Percentiles rank a stretch among this genome's conserved stretches.
phyloP scores from a whole-genome alignment of 495 filamentous ascomycete species.

The Podospora bellae-mahoneyi region DNA sequence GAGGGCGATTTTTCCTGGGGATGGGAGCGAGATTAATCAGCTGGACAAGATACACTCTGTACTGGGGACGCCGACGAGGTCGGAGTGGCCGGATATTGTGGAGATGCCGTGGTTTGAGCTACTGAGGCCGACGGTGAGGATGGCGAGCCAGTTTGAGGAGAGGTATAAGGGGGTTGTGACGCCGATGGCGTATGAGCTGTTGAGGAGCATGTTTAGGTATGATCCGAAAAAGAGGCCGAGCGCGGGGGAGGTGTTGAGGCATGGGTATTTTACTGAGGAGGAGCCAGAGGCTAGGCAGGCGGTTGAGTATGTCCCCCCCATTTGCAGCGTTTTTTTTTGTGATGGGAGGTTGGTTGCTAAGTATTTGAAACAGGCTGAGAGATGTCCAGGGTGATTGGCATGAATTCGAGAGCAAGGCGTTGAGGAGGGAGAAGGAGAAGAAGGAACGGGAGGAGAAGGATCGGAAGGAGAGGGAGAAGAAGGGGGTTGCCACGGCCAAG shows the following conservation, averaged over 20 bases:
- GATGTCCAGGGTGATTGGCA: conserved; percentile 95
- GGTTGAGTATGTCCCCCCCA: conserved; percentile 62
- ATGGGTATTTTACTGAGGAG: conserved; percentile 84
- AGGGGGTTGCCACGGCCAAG: conserved; percentile 30
- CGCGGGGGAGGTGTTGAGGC: conserved; percentile 79
- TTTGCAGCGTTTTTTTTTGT: background rate
- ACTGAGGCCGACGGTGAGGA: conserved; percentile 69
- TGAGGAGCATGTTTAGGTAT: conserved; percentile 77
- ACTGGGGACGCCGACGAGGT: conserved; percentile 81
- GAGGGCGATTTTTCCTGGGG: conserved; percentile 92
- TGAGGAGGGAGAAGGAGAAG: conserved; percentile 84
- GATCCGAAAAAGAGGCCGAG: conserved; percentile 83
- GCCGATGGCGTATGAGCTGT: conserved; percentile 76
- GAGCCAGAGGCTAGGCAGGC: conserved; percentile 76
- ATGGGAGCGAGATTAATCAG: conserved; percentile 91
- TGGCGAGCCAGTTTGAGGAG: conserved; percentile 75
- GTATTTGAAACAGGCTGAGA: conserved; percentile 56
- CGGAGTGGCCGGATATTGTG: conserved; percentile 80
- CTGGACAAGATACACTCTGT: conserved; percentile 91
- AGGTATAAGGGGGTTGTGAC: conserved; percentile 72
- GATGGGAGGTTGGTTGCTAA: conserved; percentile 17
- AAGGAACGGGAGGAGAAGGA: conserved; percentile 66
- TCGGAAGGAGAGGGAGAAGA: conserved; percentile 24
- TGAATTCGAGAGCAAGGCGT: conserved; percentile 95
- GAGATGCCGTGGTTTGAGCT: conserved; percentile 98